phyloP scores from a whole-genome alignment of 2,329 filamentous ascomycete genomes.

The Aquanectria penicillioides region DNA sequence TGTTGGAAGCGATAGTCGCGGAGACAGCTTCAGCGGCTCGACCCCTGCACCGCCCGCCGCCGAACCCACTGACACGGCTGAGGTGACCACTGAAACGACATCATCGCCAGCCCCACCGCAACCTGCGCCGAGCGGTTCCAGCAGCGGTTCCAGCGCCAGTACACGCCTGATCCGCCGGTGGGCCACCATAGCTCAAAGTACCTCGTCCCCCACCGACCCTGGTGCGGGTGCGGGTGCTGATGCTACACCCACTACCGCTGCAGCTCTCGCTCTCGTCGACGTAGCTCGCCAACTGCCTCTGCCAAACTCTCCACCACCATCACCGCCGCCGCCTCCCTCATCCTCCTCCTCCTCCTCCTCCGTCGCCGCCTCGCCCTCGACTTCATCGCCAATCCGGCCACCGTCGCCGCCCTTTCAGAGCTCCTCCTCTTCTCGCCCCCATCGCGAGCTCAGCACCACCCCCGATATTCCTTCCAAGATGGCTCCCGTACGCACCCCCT shows the following conservation, averaged over 20 bases:
- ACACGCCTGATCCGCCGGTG: constrained; percentile 9
- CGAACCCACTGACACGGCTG: constrained; percentile 23
- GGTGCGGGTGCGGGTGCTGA: no score
- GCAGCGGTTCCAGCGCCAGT: neutral
- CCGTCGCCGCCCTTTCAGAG: constrained; percentile 42
- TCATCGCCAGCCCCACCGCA: constrained; percentile 45
- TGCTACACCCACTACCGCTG: constrained; percentile 24
- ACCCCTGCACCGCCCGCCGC: constrained; percentile 29
- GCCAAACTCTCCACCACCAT: constrained; percentile 54
- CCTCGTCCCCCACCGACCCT: constrained; percentile 8
- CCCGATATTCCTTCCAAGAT: constrained; percentile 55
- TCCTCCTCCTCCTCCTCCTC: constrained; percentile 45
- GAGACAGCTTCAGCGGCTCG: constrained; percentile 25
- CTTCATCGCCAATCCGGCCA: constrained; percentile 44
- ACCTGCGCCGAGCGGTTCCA: constrained; percentile 3
- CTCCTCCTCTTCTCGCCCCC: constrained; percentile 38
- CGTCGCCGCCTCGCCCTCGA: constrained; percentile 44
- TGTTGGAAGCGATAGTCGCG: neutral
- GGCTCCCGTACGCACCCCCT: constrained; percentile 61
- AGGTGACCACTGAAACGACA: constrained; percentile 43
- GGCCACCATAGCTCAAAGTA: constrained; percentile 2
- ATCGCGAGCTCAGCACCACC: constrained; percentile 37
- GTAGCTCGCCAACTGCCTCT: constrained; percentile 53
- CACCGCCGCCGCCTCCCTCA: constrained; percentile 46
- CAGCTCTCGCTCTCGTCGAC: constrained; percentile 43